Evolutionary conservation across 441 rosid species (phyloP), one percentile per base, ranked within the genome.

Genomic region (Adansonia gregorii): DNA sequence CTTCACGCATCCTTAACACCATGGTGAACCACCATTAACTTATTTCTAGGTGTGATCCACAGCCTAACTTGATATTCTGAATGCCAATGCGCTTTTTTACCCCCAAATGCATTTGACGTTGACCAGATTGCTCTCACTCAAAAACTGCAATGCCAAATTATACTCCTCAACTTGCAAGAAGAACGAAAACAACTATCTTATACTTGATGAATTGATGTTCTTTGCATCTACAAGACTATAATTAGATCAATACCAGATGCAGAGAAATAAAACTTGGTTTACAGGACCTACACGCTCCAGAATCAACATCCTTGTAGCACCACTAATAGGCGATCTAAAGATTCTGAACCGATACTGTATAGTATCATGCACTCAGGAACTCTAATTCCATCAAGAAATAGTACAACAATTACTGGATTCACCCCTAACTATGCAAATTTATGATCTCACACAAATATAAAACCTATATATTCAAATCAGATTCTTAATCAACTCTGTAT

Each of bases 401-500:
- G 59, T 8, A 70, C 1, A 8, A 70, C 22, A 12, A 49, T 6
- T 9, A 51, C 22, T 1, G 22, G 22, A 70, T 14, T 22, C 60
- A 3, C 14, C 15, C 15, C 22, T 3, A 58, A 22, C 67, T 55
- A 31, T 51, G n/a, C 12, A 60, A 71, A 43, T 46, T 39, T 63
- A 39, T 64, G 58, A 46, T 51, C 52, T 15, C 46, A 35, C 19
- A 52, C 20, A 43, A 9, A 72, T 68, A 60, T 5, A 52, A 39
- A 73, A 68, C 22, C 19, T 45, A 58, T 24, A 20, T 20, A 43
- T 69, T 20, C 52, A 73, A 76, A 22, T 35, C 6, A 52, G 64
- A 71, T 43, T 77, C 58, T 46, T 39, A 27, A 68, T 48, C 56
- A 76, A 52, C 72, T 55, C 58, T 8, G 10, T 4, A 52, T 52